Conservation (phyloP, 176 grass and related monocot species). For the Pontederia crassipes region DNA sequence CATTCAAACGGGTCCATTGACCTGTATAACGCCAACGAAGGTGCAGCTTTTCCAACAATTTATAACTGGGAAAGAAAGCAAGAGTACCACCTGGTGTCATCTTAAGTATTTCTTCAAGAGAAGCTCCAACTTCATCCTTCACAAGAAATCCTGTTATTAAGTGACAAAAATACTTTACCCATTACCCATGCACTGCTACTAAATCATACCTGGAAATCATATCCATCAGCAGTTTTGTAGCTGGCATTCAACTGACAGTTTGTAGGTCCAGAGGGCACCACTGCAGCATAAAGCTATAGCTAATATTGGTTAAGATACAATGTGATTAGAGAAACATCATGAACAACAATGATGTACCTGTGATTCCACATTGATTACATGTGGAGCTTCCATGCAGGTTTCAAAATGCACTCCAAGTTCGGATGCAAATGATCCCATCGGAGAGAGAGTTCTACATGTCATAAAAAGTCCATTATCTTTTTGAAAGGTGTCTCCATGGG, state of each 20-base stretch:
- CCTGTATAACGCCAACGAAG: constrained; percentile 69
- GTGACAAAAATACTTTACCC: background rate
- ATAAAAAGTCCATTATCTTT: no score
- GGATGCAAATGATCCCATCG: constrained; percentile 95
- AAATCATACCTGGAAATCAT: constrained; percentile 66
- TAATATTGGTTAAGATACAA: background rate
- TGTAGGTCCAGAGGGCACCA: constrained; percentile 66
- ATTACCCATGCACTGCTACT: background rate
- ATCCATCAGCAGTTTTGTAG: constrained; percentile 63
- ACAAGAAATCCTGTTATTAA: constrained; percentile 12
- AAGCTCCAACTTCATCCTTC: constrained; percentile 85
- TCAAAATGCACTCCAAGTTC: constrained; percentile 93
- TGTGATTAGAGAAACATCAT: constrained; percentile 2
- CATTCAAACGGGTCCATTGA: constrained; percentile 86
- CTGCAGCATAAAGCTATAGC: constrained; percentile 72
- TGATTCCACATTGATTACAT: constrained; percentile 81
- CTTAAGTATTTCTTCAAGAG: constrained; percentile 92
- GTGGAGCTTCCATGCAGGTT: constrained; percentile 83
- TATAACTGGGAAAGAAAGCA: constrained; percentile 95
- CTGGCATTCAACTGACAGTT: constrained; percentile 66
- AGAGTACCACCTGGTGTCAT: constrained; percentile 77
- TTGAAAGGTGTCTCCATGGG: no score
- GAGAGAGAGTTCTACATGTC: constrained; percentile 67
- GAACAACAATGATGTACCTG: constrained; percentile 36
- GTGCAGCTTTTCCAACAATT: constrained; percentile 78